These are phyloP conservation scores for Myriosclerotinia curreyana DNA, from an alignment of 2,329 filamentous ascomycete genomes.

Conservation along the genomic window DNA sequence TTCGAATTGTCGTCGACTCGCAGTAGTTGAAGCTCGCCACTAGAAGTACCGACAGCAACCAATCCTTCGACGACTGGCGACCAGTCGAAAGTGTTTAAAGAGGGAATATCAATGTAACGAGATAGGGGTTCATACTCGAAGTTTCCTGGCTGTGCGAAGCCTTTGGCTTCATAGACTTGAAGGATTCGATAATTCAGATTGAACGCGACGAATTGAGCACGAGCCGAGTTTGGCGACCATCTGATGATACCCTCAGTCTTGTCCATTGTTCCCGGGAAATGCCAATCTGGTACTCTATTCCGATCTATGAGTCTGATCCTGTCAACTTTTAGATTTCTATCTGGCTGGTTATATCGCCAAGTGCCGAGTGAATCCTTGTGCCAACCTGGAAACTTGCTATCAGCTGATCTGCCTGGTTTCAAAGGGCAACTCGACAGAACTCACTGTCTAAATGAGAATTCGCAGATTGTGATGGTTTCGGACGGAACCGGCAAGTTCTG, in stretches of 20 bases:
- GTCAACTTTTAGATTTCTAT: not conserved
- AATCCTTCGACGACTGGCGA: conserved; percentile 61
- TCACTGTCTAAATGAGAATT: not conserved
- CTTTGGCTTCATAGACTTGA: conserved; percentile 61
- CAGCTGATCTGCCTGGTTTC: conserved; percentile 10
- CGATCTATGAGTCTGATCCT: not conserved
- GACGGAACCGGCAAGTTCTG: not conserved
- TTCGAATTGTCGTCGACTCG: conserved; percentile 69
- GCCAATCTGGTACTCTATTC: not conserved
- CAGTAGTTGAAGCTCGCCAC: conserved; percentile 72
- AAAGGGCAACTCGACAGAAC: not conserved
- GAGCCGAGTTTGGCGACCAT: conserved; percentile 59
- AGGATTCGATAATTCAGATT: conserved; percentile 62
- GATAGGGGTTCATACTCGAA: conserved; percentile 58
- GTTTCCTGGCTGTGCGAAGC: conserved; percentile 48
- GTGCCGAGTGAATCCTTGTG: not conserved
- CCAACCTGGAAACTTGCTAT: conserved; percentile 2
- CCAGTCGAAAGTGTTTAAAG: conserved; percentile 65
- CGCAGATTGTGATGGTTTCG: not conserved
- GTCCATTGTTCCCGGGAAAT: conserved; percentile 10
- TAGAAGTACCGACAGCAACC: conserved; percentile 71
- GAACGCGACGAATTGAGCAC: conserved; percentile 62
- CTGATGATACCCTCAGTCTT: conserved; percentile 54
- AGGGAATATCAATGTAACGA: conserved; percentile 61
- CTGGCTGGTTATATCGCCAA: not conserved